A percentile compares a stretch with the other conserved stretches of the same genome.
Conservation (phyloP, 805 yeast species). For the Saccharomycopsis fodiens region DNA sequence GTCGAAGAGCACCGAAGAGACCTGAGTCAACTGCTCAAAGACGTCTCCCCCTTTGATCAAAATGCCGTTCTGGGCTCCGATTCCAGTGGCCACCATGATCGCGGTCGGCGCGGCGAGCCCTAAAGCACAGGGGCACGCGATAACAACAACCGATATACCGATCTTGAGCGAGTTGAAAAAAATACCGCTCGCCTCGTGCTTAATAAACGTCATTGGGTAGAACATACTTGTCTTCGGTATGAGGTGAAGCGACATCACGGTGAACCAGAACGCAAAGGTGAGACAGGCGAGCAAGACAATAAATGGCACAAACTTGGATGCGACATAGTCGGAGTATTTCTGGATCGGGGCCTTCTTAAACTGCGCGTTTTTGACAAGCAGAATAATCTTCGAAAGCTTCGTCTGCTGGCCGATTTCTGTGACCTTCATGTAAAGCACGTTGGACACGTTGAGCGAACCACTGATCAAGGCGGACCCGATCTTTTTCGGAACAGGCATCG, state of each 20-base stretch:
- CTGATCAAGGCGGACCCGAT: conserved; percentile 67
- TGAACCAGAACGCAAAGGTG: conserved; percentile 63
- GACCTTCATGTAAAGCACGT: conserved; percentile 61
- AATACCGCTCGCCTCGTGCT: conserved; percentile 40
- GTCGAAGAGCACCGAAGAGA: conserved; percentile 73
- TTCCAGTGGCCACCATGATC: conserved; percentile 97
- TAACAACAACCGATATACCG: conserved; percentile 88
- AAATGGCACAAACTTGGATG: conserved; percentile 77
- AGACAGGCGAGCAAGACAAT: conserved; percentile 52
- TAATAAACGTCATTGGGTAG: conserved; percentile 44
- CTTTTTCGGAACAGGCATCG: conserved; percentile 61
- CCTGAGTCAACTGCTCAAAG: conserved; percentile 61
- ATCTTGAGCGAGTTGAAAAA: conserved; percentile 65
- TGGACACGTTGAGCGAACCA: conserved; percentile 83
- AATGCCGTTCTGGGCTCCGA: conserved; percentile 86
- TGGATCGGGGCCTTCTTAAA: conserved; percentile 86
- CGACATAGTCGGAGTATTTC: conserved; percentile 75
- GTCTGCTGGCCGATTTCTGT: conserved; percentile 74
- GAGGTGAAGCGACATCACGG: conserved; percentile 26
- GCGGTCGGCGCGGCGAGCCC: conserved; percentile 99
- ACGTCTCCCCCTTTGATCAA: conserved; percentile 90
- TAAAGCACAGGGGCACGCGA: conserved; percentile 97
- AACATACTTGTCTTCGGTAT: conserved; percentile 22
- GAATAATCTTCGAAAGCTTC: conserved; percentile 79
- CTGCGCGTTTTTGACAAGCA: conserved; percentile 84